These are phyloP conservation scores for Akanthomyces uredinophilus DNA, from an alignment of 2,329 filamentous ascomycete species.

Conservation along the genomic window DNA sequence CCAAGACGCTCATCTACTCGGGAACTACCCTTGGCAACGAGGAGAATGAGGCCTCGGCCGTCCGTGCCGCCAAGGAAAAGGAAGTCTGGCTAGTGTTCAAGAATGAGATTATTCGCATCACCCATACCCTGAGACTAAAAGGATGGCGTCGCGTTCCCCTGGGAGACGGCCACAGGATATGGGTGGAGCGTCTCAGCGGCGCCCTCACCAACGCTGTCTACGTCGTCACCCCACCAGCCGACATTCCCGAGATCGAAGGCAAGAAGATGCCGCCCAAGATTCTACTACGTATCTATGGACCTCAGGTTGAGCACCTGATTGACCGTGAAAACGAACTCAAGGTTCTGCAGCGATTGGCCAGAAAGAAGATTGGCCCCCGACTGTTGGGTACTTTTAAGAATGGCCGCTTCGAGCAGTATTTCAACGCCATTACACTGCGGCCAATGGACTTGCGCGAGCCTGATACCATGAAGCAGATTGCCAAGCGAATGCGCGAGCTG, in stretches of 20 bases:
- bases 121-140: conserved; percentile 84
- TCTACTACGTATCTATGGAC: conserved; percentile 86
- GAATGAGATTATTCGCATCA: conserved; percentile 80
- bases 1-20: conserved; percentile 75
- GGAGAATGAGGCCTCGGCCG: conserved; percentile 31
- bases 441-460: conserved; percentile 70
- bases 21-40: conserved; percentile 42
- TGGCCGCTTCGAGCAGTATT: conserved; percentile 91
- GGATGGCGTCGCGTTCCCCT: conserved; percentile 83
- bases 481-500: conserved; percentile 93
- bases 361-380: conserved; percentile 88
- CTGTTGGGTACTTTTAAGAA: conserved; percentile 90
- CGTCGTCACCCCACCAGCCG: conserved; percentile 75
- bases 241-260: conserved; percentile 40
- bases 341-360: conserved; percentile 77
- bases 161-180: conserved; percentile 62
- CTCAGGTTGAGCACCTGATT: conserved; percentile 92
- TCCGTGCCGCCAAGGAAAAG: conserved; percentile 58
- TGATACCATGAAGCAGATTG: conserved; percentile 85
- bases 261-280: conserved; percentile 59
- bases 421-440: conserved; percentile 78
- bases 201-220: conserved; percentile 96
- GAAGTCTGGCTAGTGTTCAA: conserved; percentile 86
- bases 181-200: conserved; percentile 75
- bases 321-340: conserved; percentile 85